phyloP scores from a whole-genome alignment of 108 stramenopile species.

The Craspedostauros australis region DNA sequence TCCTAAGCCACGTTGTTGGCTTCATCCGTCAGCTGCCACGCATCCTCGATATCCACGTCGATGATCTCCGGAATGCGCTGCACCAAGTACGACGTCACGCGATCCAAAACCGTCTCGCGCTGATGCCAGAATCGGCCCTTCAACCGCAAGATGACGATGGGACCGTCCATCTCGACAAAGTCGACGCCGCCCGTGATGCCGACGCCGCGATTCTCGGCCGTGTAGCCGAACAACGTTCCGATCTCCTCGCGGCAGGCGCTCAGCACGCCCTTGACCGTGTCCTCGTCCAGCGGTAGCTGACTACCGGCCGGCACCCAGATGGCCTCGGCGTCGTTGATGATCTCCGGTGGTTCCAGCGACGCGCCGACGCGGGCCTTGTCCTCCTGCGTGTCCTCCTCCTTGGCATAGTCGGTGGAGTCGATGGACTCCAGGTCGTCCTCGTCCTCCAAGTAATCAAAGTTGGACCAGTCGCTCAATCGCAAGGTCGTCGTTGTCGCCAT shows the following conservation, averaged over 20 bases:
- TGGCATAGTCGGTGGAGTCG: constrained; percentile 47
- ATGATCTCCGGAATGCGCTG: constrained; percentile 81
- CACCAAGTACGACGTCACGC: constrained; percentile 66
- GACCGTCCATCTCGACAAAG: constrained; percentile 89
- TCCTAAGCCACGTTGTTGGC: constrained; percentile 60
- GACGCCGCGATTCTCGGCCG: constrained; percentile 85
- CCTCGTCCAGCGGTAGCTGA: constrained; percentile 55
- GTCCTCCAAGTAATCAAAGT: constrained; percentile 38
- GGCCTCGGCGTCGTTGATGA: constrained; percentile 41
- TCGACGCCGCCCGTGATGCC: constrained; percentile 95
- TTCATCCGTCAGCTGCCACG: constrained; percentile 75
- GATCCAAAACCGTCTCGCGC: constrained; percentile 68
- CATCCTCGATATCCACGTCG: constrained; percentile 73
- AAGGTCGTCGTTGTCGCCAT: neutral
- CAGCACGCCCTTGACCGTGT: constrained; percentile 63
- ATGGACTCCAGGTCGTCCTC: constrained; percentile 48
- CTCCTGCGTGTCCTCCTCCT: constrained; percentile 72
- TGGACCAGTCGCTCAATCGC: constrained; percentile 31
- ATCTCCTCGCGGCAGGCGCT: constrained; percentile 74
- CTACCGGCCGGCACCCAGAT: constrained; percentile 47
- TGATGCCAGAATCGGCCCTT: constrained; percentile 91
- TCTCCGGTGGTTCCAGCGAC: constrained; percentile 41
- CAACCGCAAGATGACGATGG: constrained; percentile 56
- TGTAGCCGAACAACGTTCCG: constrained; percentile 90
- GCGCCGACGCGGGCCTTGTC: constrained; percentile 61